Evolutionary conservation across 164 flowering plant genomes (phyloP).

Genomic region (Cinnamomum chago): DNA sequence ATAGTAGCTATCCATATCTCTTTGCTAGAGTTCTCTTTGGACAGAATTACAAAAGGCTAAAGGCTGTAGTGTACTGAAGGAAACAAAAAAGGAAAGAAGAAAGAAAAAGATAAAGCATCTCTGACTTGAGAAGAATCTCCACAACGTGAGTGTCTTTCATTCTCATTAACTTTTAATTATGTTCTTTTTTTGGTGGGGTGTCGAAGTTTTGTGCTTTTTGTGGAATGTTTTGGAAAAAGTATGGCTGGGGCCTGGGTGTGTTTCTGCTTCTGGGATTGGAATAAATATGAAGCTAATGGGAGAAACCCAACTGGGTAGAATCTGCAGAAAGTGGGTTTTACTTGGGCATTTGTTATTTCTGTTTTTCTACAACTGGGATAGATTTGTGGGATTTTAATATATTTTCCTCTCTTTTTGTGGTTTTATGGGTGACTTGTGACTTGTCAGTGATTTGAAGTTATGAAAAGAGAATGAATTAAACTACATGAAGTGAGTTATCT

Average conservation of each 20-base stretch:
- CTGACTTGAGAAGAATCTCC: not conserved
- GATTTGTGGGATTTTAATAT: not conserved
- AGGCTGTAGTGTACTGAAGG: not conserved
- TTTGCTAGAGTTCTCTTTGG: no score
- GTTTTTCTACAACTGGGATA: not conserved
- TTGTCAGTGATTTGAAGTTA: not conserved
- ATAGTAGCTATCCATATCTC: not conserved
- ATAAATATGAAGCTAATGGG: not conserved
- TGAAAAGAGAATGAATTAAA: not conserved
- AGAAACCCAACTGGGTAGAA: not conserved
- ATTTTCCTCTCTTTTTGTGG: not conserved
- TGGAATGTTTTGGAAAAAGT: not conserved
- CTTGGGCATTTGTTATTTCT: not conserved
- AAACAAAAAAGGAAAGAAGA: no score
- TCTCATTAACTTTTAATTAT: not conserved
- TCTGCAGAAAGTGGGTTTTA: not conserved
- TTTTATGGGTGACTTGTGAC: not conserved
- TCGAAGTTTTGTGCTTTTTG: not conserved
- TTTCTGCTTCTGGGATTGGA: not conserved
- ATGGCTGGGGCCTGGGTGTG: conserved; percentile 1
- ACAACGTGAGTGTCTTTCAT: not conserved
- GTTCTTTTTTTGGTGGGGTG: not conserved
- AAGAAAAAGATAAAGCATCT: not conserved
- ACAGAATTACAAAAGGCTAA: no score
- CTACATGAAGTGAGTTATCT: not conserved